These are phyloP conservation scores for Cyclotella choctawhatcheeana DNA, from an alignment of 108 stramenopile species.

Conservation along the genomic window DNA sequence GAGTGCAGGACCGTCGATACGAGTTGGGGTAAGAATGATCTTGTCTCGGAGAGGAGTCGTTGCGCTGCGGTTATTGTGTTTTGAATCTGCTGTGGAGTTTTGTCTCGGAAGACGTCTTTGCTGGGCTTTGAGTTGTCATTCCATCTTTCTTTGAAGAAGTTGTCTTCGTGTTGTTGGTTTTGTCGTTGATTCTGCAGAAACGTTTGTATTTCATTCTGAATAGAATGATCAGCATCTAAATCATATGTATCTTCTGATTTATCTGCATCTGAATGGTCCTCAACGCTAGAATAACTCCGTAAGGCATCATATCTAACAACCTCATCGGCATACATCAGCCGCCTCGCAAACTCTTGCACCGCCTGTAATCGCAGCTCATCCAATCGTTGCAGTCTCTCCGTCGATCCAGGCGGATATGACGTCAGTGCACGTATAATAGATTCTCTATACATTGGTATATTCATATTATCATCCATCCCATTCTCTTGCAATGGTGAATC, in stretches of 20 bases:
- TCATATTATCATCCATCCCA: neutral
- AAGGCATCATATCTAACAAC: slow-evolving; percentile 31
- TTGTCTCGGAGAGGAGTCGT: slow-evolving; percentile 49
- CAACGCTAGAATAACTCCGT: slow-evolving; percentile 2
- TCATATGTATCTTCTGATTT: slow-evolving; percentile 26
- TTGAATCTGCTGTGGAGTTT: slow-evolving; percentile 11
- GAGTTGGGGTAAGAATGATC: slow-evolving; percentile 83
- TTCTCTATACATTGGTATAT: slow-evolving; percentile 37
- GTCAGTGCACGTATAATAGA: slow-evolving; percentile 62
- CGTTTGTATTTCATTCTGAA: slow-evolving; percentile 27
- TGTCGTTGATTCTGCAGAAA: slow-evolving; percentile 37
- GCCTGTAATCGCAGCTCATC: slow-evolving; percentile 76
- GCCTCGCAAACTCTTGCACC: slow-evolving; percentile 58
- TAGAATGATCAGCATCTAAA: slow-evolving; percentile 35
- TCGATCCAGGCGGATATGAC: slow-evolving; percentile 77
- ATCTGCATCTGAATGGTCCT: neutral
- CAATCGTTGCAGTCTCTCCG: slow-evolving; percentile 64
- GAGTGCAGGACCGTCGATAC: slow-evolving; percentile 83
- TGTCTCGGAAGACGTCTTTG: slow-evolving; percentile 1
- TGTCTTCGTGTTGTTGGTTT: too few species aligned
- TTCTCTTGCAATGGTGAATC: slow-evolving; percentile 3
- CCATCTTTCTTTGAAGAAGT: slow-evolving; percentile 8
- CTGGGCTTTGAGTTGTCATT: slow-evolving; percentile 13
- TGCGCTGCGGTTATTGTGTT: slow-evolving; percentile 25
- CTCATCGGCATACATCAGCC: slow-evolving; percentile 54